Conservation (phyloP, 2,329 filamentous ascomycete genomes). For the Beauveria sp. region DNA sequence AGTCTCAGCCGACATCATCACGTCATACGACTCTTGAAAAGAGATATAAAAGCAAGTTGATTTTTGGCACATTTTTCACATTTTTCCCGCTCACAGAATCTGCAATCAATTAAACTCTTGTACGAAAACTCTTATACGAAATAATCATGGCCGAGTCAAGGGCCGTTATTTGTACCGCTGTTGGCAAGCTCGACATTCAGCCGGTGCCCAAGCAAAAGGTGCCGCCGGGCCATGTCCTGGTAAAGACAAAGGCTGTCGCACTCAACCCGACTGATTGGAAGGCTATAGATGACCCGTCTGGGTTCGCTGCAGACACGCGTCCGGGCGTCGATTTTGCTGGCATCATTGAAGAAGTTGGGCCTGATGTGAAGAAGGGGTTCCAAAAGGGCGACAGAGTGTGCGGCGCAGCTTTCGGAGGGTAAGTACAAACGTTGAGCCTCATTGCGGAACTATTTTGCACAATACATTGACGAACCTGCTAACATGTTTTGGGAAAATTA, state of each 20-base stretch:
- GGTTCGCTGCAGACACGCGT: slow-evolving; percentile 25
- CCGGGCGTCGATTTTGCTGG: slow-evolving; percentile 34
- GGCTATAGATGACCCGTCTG: slow-evolving; percentile 19
- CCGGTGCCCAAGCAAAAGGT: neutral
- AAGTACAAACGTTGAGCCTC: neutral
- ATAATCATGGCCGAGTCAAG: neutral
- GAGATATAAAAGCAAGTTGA: too few species aligned
- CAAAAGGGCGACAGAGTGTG: slow-evolving; percentile 40
- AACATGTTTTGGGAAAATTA: neutral
- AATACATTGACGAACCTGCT: neutral
- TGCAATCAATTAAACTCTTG: too few species aligned
- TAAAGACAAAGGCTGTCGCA: slow-evolving; percentile 26
- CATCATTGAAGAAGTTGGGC: slow-evolving; percentile 37
- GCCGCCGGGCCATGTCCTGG: slow-evolving; percentile 19
- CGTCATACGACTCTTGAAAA: too few species aligned
- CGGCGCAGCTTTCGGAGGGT: slow-evolving; percentile 31
- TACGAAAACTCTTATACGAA: neutral
- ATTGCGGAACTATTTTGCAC: too few species aligned
- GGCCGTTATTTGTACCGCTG: neutral
- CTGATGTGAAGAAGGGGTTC: slow-evolving; percentile 32
- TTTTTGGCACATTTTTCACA: too few species aligned
- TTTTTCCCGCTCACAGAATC: neutral
- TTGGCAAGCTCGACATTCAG: slow-evolving; percentile 2
- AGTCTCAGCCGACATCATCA: too few species aligned
- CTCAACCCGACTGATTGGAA: slow-evolving; percentile 31